Conservation (phyloP, 2,329 filamentous ascomycete species). For the Penicillium rolfsii region DNA sequence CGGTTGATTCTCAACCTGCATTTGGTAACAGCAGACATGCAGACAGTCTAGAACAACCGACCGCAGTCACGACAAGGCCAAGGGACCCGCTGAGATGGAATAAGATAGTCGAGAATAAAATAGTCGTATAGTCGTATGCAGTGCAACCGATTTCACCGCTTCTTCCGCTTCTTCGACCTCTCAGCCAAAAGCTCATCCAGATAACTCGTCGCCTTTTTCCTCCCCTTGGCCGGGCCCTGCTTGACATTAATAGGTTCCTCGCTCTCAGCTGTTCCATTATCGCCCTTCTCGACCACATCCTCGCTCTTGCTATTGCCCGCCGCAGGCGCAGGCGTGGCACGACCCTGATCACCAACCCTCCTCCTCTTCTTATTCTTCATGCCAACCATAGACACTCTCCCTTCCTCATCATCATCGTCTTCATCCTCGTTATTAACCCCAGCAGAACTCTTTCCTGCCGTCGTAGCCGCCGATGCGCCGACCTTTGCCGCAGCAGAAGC, state of each 20-base stretch:
- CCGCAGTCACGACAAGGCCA: not conserved
- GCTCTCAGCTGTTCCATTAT: constrained; percentile 10
- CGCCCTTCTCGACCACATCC: constrained; percentile 8
- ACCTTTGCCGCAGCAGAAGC: constrained; percentile 1
- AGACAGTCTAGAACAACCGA: not conserved
- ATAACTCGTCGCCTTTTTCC: constrained; percentile 53
- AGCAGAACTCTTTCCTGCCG: constrained; percentile 35
- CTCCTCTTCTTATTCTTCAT: constrained; percentile 33
- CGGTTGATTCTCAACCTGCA: not conserved
- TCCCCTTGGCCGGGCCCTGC: constrained; percentile 29
- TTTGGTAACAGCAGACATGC: not conserved
- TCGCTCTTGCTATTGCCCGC: not conserved
- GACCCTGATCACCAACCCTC: constrained; percentile 11
- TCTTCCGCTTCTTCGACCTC: constrained; percentile 55
- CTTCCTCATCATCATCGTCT: constrained; percentile 48
- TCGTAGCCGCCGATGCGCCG: constrained; percentile 22
- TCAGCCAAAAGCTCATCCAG: constrained; percentile 58
- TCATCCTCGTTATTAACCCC: constrained; percentile 33
- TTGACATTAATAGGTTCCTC: constrained; percentile 16
- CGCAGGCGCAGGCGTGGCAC: constrained; percentile 5
- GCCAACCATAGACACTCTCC: constrained; percentile 46
- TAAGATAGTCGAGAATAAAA: too few species aligned
- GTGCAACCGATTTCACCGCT: constrained; percentile 34
- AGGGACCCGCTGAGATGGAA: not conserved
- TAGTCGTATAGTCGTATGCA: not conserved